Evolutionary conservation across 768 basidiomycete species (phyloP).

Genomic region (Suillus americanus): DNA sequence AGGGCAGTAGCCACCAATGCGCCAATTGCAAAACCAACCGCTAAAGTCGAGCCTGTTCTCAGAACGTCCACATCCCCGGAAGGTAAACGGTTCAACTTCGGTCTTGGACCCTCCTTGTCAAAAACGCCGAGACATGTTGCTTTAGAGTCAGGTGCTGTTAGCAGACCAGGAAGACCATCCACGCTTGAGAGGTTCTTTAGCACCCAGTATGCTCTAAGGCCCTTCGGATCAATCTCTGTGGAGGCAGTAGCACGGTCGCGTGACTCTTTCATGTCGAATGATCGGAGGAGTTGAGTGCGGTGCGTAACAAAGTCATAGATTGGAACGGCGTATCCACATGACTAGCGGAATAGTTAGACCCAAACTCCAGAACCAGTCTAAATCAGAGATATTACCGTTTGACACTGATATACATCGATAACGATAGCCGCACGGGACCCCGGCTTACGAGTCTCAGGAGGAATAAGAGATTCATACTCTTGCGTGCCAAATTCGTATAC

Average conservation of each 20-base stretch:
- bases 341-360: conserved; percentile 37
- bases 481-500: conserved; percentile 63
- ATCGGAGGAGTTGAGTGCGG: conserved; percentile 49
- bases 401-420: conserved; percentile 59
- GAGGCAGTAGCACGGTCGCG: conserved; percentile 31
- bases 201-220: conserved; percentile 55
- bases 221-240: conserved; percentile 28
- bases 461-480: conserved; percentile 56
- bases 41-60: conserved; percentile 7
- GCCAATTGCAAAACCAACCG: conserved; percentile 19
- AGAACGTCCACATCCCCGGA: background rate
- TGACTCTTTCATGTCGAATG: conserved; percentile 41
- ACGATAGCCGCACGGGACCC: conserved; percentile 64
- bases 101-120: conserved; percentile 16
- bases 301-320: conserved; percentile 58
- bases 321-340: conserved; percentile 67
- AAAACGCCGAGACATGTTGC: conserved; percentile 17
- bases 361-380: background rate
- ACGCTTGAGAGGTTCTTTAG: conserved; percentile 49
- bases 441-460: conserved; percentile 44
- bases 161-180: conserved; percentile 58
- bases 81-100: conserved; percentile 8
- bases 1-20: conserved; percentile 12
- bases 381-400: conserved; percentile 30
- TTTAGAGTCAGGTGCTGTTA: conserved; percentile 22